A percentile compares a stretch with the other conserved stretches of the same genome.
Evolutionary conservation across 495 filamentous ascomycete species (phyloP).

Genomic region (Neohortaea acidophila): DNA sequence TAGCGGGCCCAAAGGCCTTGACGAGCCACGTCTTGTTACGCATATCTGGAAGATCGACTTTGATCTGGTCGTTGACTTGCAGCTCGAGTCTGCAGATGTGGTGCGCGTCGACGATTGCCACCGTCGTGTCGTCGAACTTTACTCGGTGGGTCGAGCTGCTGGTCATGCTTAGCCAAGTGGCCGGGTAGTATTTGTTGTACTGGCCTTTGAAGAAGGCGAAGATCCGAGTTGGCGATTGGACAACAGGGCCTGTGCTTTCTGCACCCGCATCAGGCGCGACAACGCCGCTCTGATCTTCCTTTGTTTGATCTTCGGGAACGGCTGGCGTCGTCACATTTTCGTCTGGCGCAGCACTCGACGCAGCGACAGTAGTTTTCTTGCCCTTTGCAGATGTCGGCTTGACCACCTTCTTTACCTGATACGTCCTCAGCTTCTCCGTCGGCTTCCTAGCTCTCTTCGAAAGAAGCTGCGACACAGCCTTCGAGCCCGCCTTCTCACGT

Average conservation of each 20-base stretch:
- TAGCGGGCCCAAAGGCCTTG: constrained; percentile 22
- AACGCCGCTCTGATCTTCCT: too few relatives aligned
- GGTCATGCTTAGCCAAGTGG: constrained; percentile 23
- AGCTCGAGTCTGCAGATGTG: constrained; percentile 24
- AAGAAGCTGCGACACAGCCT: constrained; percentile 13
- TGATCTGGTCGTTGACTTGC: constrained; percentile 26
- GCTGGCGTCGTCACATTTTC: too few relatives aligned
- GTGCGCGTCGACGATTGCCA: constrained; percentile 14
- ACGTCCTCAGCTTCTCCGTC: too few relatives aligned
- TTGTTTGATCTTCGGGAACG: too few relatives aligned
- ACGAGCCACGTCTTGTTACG: constrained; percentile 25
- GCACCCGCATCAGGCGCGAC: too few relatives aligned
- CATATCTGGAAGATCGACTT: constrained; percentile 27
- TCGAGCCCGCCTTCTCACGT: constrained; percentile 16
- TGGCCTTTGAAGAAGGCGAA: constrained; percentile 28
- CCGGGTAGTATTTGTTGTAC: constrained; percentile 26
- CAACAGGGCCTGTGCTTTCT: too few relatives aligned
- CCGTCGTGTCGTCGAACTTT: constrained; percentile 29
- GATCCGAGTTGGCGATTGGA: constrained; percentile 15
- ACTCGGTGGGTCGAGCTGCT: constrained; percentile 15
- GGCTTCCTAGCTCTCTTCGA: constrained; percentile 3
- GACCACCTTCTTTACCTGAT: too few relatives aligned
- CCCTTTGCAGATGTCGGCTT: too few relatives aligned
- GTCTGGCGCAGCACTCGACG: too few relatives aligned
- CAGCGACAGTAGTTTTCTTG: too few relatives aligned